phyloP scores from a whole-genome alignment of 1,284 basidiomycete genomes.

The Pholiota adiposa region DNA sequence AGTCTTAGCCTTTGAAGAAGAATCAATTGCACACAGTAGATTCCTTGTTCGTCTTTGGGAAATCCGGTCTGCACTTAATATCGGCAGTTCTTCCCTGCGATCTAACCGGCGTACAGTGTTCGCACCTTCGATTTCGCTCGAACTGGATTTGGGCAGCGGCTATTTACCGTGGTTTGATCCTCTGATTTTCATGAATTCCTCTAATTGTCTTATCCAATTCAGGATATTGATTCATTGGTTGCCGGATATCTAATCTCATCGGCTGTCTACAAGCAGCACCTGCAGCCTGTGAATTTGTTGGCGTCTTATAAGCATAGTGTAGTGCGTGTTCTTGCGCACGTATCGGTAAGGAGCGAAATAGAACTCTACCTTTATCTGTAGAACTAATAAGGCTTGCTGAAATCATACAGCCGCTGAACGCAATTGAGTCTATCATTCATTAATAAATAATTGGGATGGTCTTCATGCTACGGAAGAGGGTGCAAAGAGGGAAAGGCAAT shows the following conservation, averaged over 20 bases:
- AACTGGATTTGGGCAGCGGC: background rate
- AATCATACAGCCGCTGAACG: too few relatives aligned
- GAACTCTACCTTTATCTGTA: too few relatives aligned
- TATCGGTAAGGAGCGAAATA: too few relatives aligned
- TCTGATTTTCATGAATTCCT: background rate
- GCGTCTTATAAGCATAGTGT: too few relatives aligned
- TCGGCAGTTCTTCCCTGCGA: background rate
- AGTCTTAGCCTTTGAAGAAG: too few relatives aligned
- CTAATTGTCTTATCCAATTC: background rate
- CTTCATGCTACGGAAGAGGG: background rate
- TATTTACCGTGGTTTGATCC: background rate
- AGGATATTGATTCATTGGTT: background rate
- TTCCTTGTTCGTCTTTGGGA: background rate
- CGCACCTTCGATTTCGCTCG: background rate
- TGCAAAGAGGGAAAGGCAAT: background rate
- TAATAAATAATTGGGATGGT: too few relatives aligned
- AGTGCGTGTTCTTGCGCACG: too few relatives aligned
- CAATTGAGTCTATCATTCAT: too few relatives aligned
- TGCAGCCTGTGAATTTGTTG: too few relatives aligned
- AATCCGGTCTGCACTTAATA: background rate
- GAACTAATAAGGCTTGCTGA: too few relatives aligned
- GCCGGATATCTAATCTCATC: slow-evolving; percentile 2
- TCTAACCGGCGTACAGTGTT: background rate
- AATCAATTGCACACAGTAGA: too few relatives aligned
- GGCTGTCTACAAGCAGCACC: background rate